phyloP scores from a whole-genome alignment of 495 filamentous ascomycete species.

The Clohesyomyces aquaticus region DNA sequence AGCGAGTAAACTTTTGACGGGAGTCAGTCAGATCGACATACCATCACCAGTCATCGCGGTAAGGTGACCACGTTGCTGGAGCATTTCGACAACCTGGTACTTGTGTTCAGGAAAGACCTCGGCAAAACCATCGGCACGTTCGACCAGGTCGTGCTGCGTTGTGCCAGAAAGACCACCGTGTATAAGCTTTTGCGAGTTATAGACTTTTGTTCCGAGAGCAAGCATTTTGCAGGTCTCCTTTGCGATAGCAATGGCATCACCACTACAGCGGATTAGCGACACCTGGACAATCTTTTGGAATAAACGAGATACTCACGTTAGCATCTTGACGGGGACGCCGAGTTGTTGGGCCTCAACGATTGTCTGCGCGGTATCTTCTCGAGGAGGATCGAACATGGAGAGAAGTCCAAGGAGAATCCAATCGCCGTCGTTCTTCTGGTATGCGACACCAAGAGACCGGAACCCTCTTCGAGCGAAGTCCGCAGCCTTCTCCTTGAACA shows the following conservation, averaged over 20 bases:
- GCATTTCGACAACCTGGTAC: slow-evolving; percentile 77
- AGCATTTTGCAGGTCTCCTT: slow-evolving; percentile 84
- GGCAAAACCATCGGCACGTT: slow-evolving; percentile 76
- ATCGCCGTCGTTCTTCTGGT: slow-evolving; percentile 50
- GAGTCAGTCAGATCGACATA: slow-evolving; percentile 23
- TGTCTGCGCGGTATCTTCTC: slow-evolving; percentile 77
- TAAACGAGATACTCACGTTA: slow-evolving; percentile 50
- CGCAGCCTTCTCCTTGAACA: slow-evolving; percentile 70
- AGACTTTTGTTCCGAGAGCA: slow-evolving; percentile 75
- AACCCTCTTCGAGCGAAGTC: slow-evolving; percentile 81
- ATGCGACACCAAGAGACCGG: slow-evolving; percentile 76
- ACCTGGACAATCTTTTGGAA: background rate
- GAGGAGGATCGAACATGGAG: slow-evolving; percentile 78
- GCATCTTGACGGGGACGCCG: slow-evolving; percentile 77
- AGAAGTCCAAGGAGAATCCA: slow-evolving; percentile 74
- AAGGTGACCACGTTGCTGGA: slow-evolving; percentile 73
- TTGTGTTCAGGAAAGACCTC: slow-evolving; percentile 80
- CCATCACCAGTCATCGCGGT: slow-evolving; percentile 75
- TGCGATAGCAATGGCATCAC: slow-evolving; percentile 77
- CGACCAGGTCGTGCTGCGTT: slow-evolving; percentile 74
- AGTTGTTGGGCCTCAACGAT: slow-evolving; percentile 76
- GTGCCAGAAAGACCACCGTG: slow-evolving; percentile 74
- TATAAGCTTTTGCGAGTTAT: slow-evolving; percentile 75
- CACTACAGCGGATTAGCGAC: slow-evolving; percentile 40
- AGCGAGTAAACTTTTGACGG: background rate